These are phyloP conservation scores for Berberis thunbergii DNA, from an alignment of 164 flowering plant species.

Conservation along the genomic window DNA sequence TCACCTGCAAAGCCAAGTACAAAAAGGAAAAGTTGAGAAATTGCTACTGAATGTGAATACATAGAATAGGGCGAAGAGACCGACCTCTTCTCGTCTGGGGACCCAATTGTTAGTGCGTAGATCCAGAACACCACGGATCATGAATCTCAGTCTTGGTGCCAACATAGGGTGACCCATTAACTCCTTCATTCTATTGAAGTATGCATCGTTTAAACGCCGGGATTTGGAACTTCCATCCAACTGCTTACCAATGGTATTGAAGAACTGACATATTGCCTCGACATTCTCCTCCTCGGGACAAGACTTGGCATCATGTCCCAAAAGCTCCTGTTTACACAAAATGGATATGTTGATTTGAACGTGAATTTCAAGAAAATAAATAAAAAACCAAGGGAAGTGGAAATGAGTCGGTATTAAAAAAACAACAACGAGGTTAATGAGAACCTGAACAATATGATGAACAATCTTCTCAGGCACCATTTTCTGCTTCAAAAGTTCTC, in stretches of 20 bases:
- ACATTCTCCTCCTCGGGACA: conserved; percentile 67
- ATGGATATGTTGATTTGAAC: no score
- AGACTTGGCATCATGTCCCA: conserved; percentile 56
- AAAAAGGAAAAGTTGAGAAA: no score
- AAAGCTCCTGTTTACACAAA: conserved; percentile 49
- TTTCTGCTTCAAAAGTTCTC: conserved; percentile 87
- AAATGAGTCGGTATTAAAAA: neutral
- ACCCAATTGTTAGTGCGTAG: conserved; percentile 78
- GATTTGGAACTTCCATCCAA: conserved; percentile 61
- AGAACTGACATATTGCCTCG: conserved; percentile 56
- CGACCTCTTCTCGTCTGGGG: conserved; percentile 91
- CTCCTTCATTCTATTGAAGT: conserved; percentile 65
- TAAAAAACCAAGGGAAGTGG: neutral
- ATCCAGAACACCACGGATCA: conserved; percentile 83
- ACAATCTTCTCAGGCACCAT: conserved; percentile 93
- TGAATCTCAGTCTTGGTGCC: conserved; percentile 66
- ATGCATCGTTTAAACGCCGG: conserved; percentile 43
- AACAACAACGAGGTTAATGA: neutral
- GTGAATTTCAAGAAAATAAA: no score
- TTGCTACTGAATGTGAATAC: neutral
- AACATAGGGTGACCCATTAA: conserved; percentile 52
- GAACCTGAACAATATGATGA: conserved; percentile 95
- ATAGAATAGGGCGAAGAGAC: neutral
- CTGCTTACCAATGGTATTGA: conserved; percentile 90
- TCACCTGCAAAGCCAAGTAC: conserved; percentile 34